Evolutionary conservation across 2,329 filamentous ascomycete species (phyloP).

Genomic region (Colletotrichum sp.): DNA sequence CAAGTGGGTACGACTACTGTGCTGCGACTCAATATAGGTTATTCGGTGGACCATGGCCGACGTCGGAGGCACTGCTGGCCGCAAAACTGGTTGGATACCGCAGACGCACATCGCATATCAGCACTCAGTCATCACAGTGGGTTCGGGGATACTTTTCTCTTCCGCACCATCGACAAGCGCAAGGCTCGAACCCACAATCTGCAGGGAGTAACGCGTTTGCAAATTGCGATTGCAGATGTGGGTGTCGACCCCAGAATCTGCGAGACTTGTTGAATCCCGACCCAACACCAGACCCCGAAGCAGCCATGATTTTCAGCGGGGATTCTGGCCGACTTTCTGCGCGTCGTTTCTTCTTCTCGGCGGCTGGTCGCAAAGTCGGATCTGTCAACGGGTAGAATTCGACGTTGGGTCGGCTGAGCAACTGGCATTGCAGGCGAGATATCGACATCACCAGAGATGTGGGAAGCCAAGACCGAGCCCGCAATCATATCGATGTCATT

Average conservation of each 20-base stretch:
- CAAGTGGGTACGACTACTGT: background rate
- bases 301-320: slow-evolving; percentile 5
- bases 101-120: background rate
- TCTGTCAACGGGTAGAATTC: background rate
- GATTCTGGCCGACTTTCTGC: background rate
- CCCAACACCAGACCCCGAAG: slow-evolving; percentile 6
- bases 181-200: background rate
- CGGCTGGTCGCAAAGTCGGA: background rate
- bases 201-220: background rate
- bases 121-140: background rate
- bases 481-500: slow-evolving; percentile 19
- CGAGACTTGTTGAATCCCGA: slow-evolving; percentile 13
- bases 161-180: background rate
- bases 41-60: slow-evolving; percentile 14
- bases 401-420: background rate
- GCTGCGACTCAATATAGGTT: background rate
- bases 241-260: slow-evolving; percentile 8
- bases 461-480: slow-evolving; percentile 2
- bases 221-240: slow-evolving; percentile 12
- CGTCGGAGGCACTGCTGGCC: slow-evolving; percentile 3
- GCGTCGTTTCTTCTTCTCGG: background rate
- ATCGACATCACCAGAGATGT: background rate
- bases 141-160: background rate
- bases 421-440: background rate
- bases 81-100: background rate